Conservation (phyloP, 495 filamentous ascomycete species). For the Aspergillus biplanus region DNA sequence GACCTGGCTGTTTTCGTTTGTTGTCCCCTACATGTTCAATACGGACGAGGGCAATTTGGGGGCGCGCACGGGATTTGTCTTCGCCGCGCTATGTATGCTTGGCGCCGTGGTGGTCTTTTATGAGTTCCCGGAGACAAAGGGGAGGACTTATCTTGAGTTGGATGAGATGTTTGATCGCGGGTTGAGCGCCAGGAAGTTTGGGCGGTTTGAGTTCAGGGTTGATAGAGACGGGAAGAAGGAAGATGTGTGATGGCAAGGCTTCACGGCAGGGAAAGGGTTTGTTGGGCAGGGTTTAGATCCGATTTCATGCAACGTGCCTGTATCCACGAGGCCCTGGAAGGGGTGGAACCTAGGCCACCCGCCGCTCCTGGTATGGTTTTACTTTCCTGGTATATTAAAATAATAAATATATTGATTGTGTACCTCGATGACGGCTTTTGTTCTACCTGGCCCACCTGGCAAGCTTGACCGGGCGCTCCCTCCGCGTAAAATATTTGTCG, state of each 20-base stretch:
- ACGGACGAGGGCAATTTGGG: conserved; percentile 28
- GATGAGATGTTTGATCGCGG: conserved; percentile 29
- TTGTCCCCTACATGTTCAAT: conserved; percentile 33
- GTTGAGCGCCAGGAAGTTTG: background rate
- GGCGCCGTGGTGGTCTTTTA: conserved; percentile 22
- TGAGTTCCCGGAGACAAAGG: conserved; percentile 33
- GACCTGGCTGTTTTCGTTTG: conserved; percentile 20
- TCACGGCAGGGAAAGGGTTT: background rate
- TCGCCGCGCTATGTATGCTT: conserved; percentile 26
- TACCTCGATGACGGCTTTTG: too few relatives aligned
- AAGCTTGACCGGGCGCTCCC: too few relatives aligned
- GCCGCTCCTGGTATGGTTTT: background rate
- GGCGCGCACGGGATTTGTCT: conserved; percentile 32
- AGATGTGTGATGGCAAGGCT: background rate
- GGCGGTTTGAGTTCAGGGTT: background rate
- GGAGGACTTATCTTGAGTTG: conserved; percentile 26
- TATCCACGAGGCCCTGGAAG: too few relatives aligned
- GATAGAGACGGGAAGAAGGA: background rate
- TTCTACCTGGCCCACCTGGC: too few relatives aligned
- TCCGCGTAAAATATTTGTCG: too few relatives aligned
- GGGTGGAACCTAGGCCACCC: too few relatives aligned
- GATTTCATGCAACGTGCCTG: too few relatives aligned
- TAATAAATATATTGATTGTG: too few relatives aligned
- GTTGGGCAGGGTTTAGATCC: background rate
- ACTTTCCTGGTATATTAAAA: too few relatives aligned